Evolutionary conservation across 495 filamentous ascomycete species (phyloP), one percentile per base, ranked within the genome.

Genomic region (Podospora anserina): DNA sequence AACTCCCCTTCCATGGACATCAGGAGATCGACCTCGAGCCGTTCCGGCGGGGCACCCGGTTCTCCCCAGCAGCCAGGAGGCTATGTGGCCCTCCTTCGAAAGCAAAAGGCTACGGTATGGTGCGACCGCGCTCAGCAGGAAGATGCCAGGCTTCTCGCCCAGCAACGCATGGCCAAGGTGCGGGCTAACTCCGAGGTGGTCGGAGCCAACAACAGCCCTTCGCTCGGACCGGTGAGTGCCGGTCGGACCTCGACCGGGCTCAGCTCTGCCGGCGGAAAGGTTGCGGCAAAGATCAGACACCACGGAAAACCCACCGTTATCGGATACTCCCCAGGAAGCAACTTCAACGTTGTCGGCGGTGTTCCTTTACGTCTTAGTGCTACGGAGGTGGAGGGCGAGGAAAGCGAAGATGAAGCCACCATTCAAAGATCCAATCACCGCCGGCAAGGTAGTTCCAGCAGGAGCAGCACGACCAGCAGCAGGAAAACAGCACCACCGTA

Each of bases 81-180:
- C 70, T 99, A 99, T 78, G 95, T 99, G 26, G 94, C 95, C 16
- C 83, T 97, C 11, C 90, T 99, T 82, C 87, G 95, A 61, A 92
- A 92, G 72, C 95, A 99, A 75, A 99, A 98, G 76, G 95, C 92
- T 32, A 99, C 95, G 0, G 95, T 99, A 7, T 99, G 95, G 95
- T 97, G 94, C 79, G 96, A 98, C 71, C 93, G 94, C 64, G 87
- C 93, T 16, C 95, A 99, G 73, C 87, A 90, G 63, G 93, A 98
- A 79, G 96, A 99, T 79, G 91, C 96, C 11, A 85, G 92, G 26
- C 76, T 96, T 65, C 78, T 90, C 5, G 92, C 92, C 27, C 87
- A 91, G 72, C 91, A 96, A 73, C 85, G 90, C 67, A 88, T 87
- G 2, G 96, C 93, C 63, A 97, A 94, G 81, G 85, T 89, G 79